phyloP scores from a whole-genome alignment of 371 early-diverging fungal genomes.

The Batkoa obscura region DNA sequence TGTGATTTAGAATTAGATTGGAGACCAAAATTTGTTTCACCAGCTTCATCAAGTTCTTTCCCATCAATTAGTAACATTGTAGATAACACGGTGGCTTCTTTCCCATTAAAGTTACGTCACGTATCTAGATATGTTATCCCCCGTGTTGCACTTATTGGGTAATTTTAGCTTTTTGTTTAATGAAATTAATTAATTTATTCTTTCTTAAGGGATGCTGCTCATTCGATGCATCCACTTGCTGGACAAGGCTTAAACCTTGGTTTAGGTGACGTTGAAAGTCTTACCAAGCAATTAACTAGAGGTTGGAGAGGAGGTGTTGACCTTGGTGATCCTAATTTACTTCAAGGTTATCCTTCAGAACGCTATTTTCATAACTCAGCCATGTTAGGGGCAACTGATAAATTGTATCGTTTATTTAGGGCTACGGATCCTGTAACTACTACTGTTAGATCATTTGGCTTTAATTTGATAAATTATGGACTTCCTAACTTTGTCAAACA shows the following conservation, averaged over 20 bases:
- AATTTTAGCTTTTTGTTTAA: conserved; percentile 4
- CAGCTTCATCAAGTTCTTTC: conserved; percentile 17
- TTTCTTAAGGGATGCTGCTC: conserved; percentile 76
- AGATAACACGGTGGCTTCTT: conserved; percentile 51
- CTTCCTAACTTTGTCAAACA: background rate
- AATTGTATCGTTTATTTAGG: conserved; percentile 52
- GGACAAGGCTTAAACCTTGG: conserved; percentile 94
- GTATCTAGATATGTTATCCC: conserved; percentile 48
- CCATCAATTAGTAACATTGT: conserved; percentile 42
- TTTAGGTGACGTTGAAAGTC: conserved; percentile 56
- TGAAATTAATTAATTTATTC: background rate
- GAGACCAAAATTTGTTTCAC: conserved; percentile 28
- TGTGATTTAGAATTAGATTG: conserved; percentile 34
- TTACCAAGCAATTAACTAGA: conserved; percentile 34
- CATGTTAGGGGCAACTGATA: conserved; percentile 71
- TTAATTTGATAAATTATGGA: background rate
- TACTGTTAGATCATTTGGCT: background rate
- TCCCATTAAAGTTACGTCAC: conserved; percentile 69
- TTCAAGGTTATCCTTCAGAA: conserved; percentile 52
- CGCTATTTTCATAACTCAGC: conserved; percentile 60
- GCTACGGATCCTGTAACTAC: conserved; percentile 11
- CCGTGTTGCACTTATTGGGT: conserved; percentile 80
- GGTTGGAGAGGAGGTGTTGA: conserved; percentile 59
- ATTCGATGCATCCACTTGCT: conserved; percentile 86
- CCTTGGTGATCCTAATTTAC: conserved; percentile 38